Percentiles rank a stretch among this genome's conserved stretches.
Evolutionary conservation across 345 rosid genomes (phyloP).

Genomic region (Sonneratia alba): DNA sequence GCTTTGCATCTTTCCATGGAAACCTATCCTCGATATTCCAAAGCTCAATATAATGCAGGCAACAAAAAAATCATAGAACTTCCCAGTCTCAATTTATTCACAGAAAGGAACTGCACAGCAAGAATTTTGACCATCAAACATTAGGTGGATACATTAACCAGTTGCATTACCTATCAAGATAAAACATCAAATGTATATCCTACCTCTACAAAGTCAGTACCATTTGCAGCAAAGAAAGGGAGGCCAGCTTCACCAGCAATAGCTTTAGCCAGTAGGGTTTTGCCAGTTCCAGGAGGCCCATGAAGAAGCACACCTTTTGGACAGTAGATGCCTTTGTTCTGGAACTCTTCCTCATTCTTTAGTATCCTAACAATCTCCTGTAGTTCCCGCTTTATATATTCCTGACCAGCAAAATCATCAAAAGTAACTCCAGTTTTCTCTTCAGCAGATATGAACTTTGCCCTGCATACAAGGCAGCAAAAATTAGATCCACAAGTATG

Average conservation of each 20-base stretch:
- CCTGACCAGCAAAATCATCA: constrained; percentile 98
- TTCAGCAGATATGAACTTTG: constrained; percentile 91
- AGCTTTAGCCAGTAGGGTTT: constrained; percentile 93
- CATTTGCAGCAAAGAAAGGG: constrained; percentile 93
- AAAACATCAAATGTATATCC: constrained; percentile 6
- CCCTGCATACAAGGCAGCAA: constrained; percentile 28
- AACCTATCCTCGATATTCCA: background rate
- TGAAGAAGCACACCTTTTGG: constrained; percentile 97
- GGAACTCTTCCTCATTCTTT: constrained; percentile 88
- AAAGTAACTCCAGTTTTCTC: constrained; percentile 91
- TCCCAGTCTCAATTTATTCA: no score
- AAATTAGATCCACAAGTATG: background rate
- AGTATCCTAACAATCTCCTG: constrained; percentile 85
- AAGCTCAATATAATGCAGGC: no score
- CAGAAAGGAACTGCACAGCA: no score
- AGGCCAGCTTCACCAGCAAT: constrained; percentile 99
- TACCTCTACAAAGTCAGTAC: constrained; percentile 97
- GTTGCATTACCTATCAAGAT: background rate
- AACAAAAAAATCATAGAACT: no score
- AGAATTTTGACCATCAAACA: no score
- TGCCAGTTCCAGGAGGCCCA: constrained; percentile 98
- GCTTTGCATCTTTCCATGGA: background rate
- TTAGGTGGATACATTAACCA: background rate
- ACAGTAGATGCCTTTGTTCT: constrained; percentile 84
- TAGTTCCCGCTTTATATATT: constrained; percentile 81